Conservation (phyloP, 176 grass and related monocot genomes). For the Hordeum marinum region DNA sequence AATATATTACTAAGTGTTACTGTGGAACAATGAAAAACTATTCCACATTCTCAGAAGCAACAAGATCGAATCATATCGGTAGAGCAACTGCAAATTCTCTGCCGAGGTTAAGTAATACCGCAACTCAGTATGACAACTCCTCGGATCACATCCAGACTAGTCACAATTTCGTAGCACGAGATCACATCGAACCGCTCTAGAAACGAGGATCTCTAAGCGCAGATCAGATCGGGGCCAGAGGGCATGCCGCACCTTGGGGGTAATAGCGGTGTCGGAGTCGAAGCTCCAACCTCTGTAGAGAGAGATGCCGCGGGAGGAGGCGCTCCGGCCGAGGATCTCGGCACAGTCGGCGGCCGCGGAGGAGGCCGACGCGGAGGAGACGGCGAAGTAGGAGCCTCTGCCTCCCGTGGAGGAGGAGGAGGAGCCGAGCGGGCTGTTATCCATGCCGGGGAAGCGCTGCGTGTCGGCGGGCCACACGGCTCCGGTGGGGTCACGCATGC, state of each 20-base stretch:
- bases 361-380: conserved; percentile 32
- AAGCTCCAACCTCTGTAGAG: conserved; percentile 84
- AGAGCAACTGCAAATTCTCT: neutral
- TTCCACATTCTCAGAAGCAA: neutral
- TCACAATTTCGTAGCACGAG: neutral
- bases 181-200: conserved; percentile 1
- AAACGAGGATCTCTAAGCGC: neutral
- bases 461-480: conserved; percentile 74
- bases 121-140: neutral
- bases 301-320: conserved; percentile 65
- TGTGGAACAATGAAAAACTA: too few species aligned
- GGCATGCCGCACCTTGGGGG: conserved; percentile 55
- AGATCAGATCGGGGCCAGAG: conserved; percentile 10
- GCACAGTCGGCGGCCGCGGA: conserved; percentile 65
- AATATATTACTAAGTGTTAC: neutral
- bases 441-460: conserved; percentile 88
- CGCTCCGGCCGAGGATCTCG: conserved; percentile 78
- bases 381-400: conserved; percentile 42
- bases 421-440: conserved; percentile 71
- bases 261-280: conserved; percentile 52
- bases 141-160: neutral
- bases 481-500: conserved; percentile 64
- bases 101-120: neutral
- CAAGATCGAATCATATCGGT: neutral
- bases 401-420: conserved; percentile 49